A percentile compares a stretch with the other conserved stretches of the same genome.
Evolutionary conservation across 1,139 yeast species (phyloP).

Genomic region (Hyphopichia burtonii): DNA sequence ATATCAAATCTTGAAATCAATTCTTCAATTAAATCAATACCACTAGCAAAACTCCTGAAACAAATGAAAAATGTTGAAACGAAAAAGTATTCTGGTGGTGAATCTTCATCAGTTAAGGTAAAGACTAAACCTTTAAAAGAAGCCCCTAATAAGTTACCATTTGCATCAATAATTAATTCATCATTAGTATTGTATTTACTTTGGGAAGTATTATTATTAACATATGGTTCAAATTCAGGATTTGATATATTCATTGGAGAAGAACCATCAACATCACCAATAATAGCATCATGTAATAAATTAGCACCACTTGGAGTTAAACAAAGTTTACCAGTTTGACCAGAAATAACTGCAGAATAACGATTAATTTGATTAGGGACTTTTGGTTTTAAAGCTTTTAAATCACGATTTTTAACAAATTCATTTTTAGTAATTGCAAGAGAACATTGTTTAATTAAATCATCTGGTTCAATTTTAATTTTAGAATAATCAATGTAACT

Average conservation of each 20-base stretch:
- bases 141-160: slow-evolving; percentile 68
- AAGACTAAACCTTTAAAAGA: slow-evolving; percentile 74
- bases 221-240: slow-evolving; percentile 38
- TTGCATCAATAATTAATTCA: slow-evolving; percentile 47
- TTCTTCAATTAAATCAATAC: slow-evolving; percentile 68
- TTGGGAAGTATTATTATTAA: slow-evolving; percentile 13
- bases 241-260: slow-evolving; percentile 43
- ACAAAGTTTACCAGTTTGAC: slow-evolving; percentile 51
- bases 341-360: slow-evolving; percentile 62
- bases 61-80: slow-evolving; percentile 78
- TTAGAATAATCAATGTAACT: slow-evolving; percentile 69
- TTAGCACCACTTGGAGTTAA: slow-evolving; percentile 62
- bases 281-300: slow-evolving; percentile 47
- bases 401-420: slow-evolving; percentile 26
- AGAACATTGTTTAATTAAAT: slow-evolving; percentile 63
- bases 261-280: slow-evolving; percentile 40
- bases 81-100: slow-evolving; percentile 69
- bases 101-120: slow-evolving; percentile 68
- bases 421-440: slow-evolving; percentile 55
- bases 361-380: slow-evolving; percentile 31
- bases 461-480: slow-evolving; percentile 59
- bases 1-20: slow-evolving; percentile 67
- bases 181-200: slow-evolving; percentile 27
- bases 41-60: slow-evolving; percentile 71
- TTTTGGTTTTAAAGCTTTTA: slow-evolving; percentile 14